A percentile compares a stretch with the other conserved stretches of the same genome.
phyloP scores from a whole-genome alignment of 1,284 basidiomycete genomes.

The Marasmius fiardii region DNA sequence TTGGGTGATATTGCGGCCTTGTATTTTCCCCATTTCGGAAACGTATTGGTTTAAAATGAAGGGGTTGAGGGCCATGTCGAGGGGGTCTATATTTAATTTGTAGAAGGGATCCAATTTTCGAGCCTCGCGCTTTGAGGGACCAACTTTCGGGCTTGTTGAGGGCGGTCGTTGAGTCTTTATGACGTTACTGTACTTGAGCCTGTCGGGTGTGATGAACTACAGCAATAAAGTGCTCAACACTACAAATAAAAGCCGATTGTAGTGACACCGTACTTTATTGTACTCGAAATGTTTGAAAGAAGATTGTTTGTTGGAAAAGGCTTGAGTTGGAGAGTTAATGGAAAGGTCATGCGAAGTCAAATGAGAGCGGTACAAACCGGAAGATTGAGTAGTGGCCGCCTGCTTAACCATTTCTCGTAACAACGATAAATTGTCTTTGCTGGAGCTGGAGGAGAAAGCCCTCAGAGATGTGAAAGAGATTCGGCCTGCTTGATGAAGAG shows the following conservation, averaged over 20 bases:
- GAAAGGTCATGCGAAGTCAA: background rate
- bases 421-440: background rate
- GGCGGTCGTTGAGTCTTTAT: slow-evolving; percentile 16
- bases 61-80: slow-evolving; percentile 68
- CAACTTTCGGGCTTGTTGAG: slow-evolving; percentile 35
- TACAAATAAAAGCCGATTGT: background rate
- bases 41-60: slow-evolving; percentile 67
- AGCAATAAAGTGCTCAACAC: slow-evolving; percentile 2
- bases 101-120: slow-evolving; percentile 64
- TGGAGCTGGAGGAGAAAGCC: background rate
- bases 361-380: background rate
- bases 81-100: slow-evolving; percentile 64
- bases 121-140: slow-evolving; percentile 50
- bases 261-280: slow-evolving; percentile 18
- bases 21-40: slow-evolving; percentile 86
- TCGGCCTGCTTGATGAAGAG: background rate
- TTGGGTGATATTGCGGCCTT: slow-evolving; percentile 63
- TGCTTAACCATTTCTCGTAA: background rate
- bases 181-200: slow-evolving; percentile 41
- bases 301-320: slow-evolving; percentile 4
- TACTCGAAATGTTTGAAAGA: slow-evolving; percentile 23
- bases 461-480: background rate
- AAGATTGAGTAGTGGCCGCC: background rate
- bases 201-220: slow-evolving; percentile 44
- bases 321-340: background rate